Evolutionary conservation across 805 yeast genomes (phyloP).

Genomic region (Candida gorgasii): DNA sequence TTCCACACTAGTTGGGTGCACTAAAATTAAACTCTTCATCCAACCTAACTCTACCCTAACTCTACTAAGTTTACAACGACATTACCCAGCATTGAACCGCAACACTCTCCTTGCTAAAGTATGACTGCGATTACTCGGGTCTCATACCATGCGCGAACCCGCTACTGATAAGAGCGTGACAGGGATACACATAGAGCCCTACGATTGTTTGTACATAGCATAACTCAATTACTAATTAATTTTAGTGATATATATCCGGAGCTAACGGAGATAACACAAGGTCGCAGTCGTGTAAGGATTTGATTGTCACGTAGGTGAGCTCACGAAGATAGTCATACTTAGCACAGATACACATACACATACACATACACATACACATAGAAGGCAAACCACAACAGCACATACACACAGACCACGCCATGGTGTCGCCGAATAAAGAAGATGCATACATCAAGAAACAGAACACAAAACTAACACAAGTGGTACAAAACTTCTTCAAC

Average conservation of each 20-base stretch:
- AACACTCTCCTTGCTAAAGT: too few relatives aligned
- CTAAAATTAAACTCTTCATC: too few relatives aligned
- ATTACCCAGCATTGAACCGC: too few relatives aligned
- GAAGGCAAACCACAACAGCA: neutral
- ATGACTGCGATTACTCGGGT: too few relatives aligned
- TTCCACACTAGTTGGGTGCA: too few relatives aligned
- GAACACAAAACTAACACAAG: slow-evolving; percentile 40
- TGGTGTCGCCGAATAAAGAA: slow-evolving; percentile 15
- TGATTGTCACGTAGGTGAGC: too few relatives aligned
- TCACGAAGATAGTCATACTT: too few relatives aligned
- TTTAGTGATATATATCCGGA: slow-evolving; percentile 1
- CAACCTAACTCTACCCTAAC: too few relatives aligned
- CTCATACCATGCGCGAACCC: slow-evolving; percentile 5
- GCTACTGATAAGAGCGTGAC: slow-evolving; percentile 8
- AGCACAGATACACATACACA: too few relatives aligned
- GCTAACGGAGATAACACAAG: too few relatives aligned
- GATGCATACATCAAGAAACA: slow-evolving; percentile 25
- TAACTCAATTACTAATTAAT: slow-evolving; percentile 1
- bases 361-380: neutral
- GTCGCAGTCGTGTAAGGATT: too few relatives aligned
- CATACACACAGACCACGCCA: neutral
- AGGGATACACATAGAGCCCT: slow-evolving; percentile 3
- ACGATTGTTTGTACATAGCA: slow-evolving; percentile 2
- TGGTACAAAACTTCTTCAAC: slow-evolving; percentile 61
- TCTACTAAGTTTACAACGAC: too few relatives aligned